Base-by-base conservation (phyloP, 2,329 filamentous ascomycete species). In the Penicillium digitatum region DNA sequence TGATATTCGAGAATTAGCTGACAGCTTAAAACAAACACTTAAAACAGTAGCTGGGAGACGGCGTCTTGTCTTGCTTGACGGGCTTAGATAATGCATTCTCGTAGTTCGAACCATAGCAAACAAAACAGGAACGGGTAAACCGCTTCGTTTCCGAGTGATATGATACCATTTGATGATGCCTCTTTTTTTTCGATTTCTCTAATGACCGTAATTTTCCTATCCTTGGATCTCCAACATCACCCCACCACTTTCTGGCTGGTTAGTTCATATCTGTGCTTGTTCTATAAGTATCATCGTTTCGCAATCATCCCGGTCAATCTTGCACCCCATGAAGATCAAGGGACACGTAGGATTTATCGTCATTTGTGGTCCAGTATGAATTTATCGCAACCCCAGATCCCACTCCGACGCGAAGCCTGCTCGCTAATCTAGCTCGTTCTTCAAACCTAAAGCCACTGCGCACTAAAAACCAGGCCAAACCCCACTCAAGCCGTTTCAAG, bases 61-160 rank as follows among this genome's bases (percentile, higher is more conserved):
- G 61, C 64, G 63, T 72, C 69, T 69, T 72, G 70, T 71, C 69
- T 68, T 69, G 67, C 66, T 69, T 68, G 63, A 63, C 66, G 65
- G 66, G 59, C 65, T 64, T 71, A 62, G 67, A 70, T 50, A 50
- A 50, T 67, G 64, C 65, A 66, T 56, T 67, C 58, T 53, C 65
- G 69, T 71, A 71, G 58, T 63, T 63, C 63, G 56, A 58, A 61
- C 59, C 61, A 69, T 70, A 70, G 68, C 62, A 67, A 67, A 67
- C 66, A 67, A 66, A 64, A 58, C 60, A 56, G 60, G 55, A 58
- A 62, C 59, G 57, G 61, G 55, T 42, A 58, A 35, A 54, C 56
- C 57, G 60, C 68, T 64, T 67, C 60, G 62, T 65, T 66, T 61
- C 58, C 59, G 55, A 64, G 60, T 65, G 62, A 65, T 65, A 68